Base-by-base conservation (phyloP, 257 asterid genomes). In the Gentiana straminea region DNA sequence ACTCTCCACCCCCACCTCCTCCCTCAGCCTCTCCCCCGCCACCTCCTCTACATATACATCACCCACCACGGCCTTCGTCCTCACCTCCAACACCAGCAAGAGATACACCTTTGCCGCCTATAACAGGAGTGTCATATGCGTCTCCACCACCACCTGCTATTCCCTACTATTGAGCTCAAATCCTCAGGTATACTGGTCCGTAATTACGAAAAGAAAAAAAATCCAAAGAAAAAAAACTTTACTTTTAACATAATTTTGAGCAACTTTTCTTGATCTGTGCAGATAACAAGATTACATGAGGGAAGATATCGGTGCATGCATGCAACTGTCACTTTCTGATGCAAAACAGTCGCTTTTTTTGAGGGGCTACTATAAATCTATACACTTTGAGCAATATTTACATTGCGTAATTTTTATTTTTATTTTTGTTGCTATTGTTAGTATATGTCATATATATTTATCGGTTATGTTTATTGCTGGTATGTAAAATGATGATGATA, bases 111-210 rank as follows among this genome's bases (percentile, higher is more conserved):
- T 79, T 62, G 63, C 90, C 70, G 6, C 73, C 74, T 67, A 39
- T 74, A 65, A 13, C 43, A 60, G 62, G 73, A 51, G 61, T 64
- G 41, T 62, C 76, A 49, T 74, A 77, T 45, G 74, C 83, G 58
- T 67, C 84, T 15, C 84, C 82, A 11, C 82, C 82, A 39, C 79
- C 82, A 32, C 79, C 79, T 33, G 46, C 55, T 15, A 67, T 75
- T 58, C 77, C 77, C 45, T 75, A 75, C 55, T 75, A 75, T 57
- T 71, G 47, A 69, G 52, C 52, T 8, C 0, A 34, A 51, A 11
- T 35, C 62, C 51, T 44, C 52, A 13, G 79, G 76, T n/a, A 61
- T 58, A 0, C 62, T 24, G 24, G 24, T 24, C 24, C 1, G 24
- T 24, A 24, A 24, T 24, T 24, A 24, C 24, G 24, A 24, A 24